phyloP scores from a whole-genome alignment of 768 basidiomycete genomes.

The Coprinopsis marcescibilis region DNA sequence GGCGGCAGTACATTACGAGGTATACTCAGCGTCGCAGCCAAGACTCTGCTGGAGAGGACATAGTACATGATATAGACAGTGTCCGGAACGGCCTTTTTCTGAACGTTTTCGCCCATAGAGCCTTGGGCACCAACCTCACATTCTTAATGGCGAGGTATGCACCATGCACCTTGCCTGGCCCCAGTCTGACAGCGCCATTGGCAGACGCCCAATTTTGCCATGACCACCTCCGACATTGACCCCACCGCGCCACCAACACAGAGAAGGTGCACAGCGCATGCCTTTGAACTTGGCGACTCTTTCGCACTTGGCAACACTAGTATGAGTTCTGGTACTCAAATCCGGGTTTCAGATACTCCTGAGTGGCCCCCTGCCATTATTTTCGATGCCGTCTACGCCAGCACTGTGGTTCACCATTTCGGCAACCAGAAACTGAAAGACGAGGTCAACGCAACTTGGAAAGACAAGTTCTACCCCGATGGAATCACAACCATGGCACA shows the following conservation, averaged over 20 bases:
- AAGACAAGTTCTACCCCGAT: slow-evolving; percentile 7
- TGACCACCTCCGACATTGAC: slow-evolving; percentile 13
- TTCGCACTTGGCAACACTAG: background rate
- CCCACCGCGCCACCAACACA: slow-evolving; percentile 8
- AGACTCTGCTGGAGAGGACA: no score
- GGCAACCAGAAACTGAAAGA: slow-evolving; percentile 10
- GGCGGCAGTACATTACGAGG: no score
- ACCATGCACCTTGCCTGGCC: no score
- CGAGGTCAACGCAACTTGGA: slow-evolving; percentile 11
- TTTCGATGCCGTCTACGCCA: slow-evolving; percentile 17
- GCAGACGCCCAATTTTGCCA: slow-evolving; percentile 16
- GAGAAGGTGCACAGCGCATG: slow-evolving; percentile 14
- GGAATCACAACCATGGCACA: background rate
- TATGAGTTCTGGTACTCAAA: slow-evolving; percentile 3
- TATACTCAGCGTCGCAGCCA: no score
- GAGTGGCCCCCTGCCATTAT: slow-evolving; percentile 16
- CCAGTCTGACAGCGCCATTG: no score
- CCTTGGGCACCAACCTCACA: no score
- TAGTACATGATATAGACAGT: no score
- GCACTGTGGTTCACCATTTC: slow-evolving; percentile 13
- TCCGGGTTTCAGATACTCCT: slow-evolving; percentile 10
- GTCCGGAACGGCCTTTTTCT: no score
- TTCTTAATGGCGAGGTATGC: no score
- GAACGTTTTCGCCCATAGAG: no score
- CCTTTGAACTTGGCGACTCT: slow-evolving; percentile 7